phyloP scores from a whole-genome alignment of 2,329 filamentous ascomycete species.

The Cercospora citrullina region DNA sequence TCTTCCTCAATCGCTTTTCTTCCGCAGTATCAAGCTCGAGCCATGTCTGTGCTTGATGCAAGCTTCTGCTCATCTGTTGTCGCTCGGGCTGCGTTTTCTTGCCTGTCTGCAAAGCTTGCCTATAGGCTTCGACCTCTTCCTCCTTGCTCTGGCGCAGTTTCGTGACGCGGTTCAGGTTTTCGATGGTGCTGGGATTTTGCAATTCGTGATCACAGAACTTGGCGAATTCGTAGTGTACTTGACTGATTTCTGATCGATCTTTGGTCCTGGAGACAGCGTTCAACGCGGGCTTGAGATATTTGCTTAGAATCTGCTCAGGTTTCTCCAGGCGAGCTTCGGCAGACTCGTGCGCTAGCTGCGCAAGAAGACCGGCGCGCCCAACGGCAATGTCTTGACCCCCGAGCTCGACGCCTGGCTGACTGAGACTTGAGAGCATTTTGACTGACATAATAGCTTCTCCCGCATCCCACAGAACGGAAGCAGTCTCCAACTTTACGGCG shows the following conservation, averaged over 20 bases:
- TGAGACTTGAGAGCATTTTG: conserved; percentile 76
- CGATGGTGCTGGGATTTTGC: conserved; percentile 78
- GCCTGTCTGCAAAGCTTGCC: conserved; percentile 56
- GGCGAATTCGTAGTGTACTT: conserved; percentile 93
- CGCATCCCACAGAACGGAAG: conserved; percentile 90
- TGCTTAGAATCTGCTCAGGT: conserved; percentile 82
- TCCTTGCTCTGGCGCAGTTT: conserved; percentile 77
- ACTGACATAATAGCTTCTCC: conserved; percentile 89
- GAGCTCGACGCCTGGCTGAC: conserved; percentile 57
- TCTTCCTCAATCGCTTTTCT: conserved; percentile 73
- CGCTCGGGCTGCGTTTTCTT: conserved; percentile 48
- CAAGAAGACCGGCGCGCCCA: conserved; percentile 75
- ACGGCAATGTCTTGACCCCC: conserved; percentile 70
- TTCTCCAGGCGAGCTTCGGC: conserved; percentile 89
- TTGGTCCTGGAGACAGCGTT: conserved; percentile 71
- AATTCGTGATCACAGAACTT: conserved; percentile 93
- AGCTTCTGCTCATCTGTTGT: conserved; percentile 58
- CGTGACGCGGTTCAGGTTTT: conserved; percentile 79
- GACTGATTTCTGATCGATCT: conserved; percentile 72
- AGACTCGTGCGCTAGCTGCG: conserved; percentile 83
- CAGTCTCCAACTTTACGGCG: conserved; percentile 76
- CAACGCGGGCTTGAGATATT: conserved; percentile 82
- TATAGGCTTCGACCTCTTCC: conserved; percentile 74
- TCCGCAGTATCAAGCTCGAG: conserved; percentile 87
- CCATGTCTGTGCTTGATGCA: conserved; percentile 79